These are phyloP conservation scores for Setaria italica DNA, from an alignment of 202 grass and related monocot species.

Conservation along the genomic window DNA sequence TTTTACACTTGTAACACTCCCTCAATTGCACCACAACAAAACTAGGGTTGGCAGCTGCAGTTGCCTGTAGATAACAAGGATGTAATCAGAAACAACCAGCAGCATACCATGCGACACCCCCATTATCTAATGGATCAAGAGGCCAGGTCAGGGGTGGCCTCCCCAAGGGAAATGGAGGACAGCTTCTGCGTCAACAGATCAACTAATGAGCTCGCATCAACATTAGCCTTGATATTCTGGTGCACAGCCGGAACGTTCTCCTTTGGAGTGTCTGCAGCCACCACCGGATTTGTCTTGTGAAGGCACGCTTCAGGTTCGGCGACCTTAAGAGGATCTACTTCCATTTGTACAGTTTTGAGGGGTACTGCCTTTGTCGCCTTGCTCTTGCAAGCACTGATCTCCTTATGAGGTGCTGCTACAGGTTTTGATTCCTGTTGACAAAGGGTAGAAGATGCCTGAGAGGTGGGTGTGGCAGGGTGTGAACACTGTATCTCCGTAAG, in stretches of 20 bases:
- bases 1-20: constrained; percentile 37
- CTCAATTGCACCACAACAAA: background rate
- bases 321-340: background rate
- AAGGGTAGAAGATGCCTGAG: background rate
- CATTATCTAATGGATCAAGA: constrained; percentile 11
- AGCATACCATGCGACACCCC: background rate
- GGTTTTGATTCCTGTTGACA: constrained; percentile 5
- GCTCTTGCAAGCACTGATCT: background rate
- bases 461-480: background rate
- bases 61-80: constrained; percentile 40
- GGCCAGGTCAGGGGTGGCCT: constrained; percentile 4
- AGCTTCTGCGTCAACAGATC: constrained; percentile 33
- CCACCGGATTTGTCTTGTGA: background rate
- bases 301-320: background rate
- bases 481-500: constrained; percentile 28
- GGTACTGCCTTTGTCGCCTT: constrained; percentile 9
- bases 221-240: constrained; percentile 36
- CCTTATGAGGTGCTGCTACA: constrained; percentile 10
- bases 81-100: constrained; percentile 40
- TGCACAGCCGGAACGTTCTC: constrained; percentile 47
- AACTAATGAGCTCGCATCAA: background rate
- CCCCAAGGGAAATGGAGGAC: constrained; percentile 46
- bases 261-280: constrained; percentile 23
- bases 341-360: background rate
- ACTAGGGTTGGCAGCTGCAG: background rate